Evolutionary conservation across 495 filamentous ascomycete species (phyloP).

Genomic region (Penicillium samsonianum): DNA sequence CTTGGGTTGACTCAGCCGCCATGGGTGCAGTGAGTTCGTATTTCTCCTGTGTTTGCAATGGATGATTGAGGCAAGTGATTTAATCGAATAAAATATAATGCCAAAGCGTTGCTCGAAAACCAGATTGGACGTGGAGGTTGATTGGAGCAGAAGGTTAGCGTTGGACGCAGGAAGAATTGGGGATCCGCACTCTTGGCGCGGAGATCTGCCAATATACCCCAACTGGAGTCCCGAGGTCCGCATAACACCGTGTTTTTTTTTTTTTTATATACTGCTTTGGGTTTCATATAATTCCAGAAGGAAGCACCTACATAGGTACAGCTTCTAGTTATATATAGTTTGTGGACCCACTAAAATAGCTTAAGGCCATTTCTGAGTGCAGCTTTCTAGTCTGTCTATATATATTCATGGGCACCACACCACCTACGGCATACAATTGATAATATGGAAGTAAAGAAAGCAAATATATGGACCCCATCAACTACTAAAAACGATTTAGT

Average conservation of each 20-base stretch:
- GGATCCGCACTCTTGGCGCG: constrained; percentile 37
- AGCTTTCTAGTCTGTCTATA: neutral
- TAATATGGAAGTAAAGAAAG: too few relatives aligned
- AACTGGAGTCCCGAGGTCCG: neutral
- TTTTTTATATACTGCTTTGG: neutral
- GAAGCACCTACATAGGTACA: neutral
- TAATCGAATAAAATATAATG: neutral
- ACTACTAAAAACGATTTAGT: too few relatives aligned
- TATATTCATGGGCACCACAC: neutral
- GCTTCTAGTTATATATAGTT: neutral
- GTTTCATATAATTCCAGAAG: neutral
- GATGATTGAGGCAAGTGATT: neutral
- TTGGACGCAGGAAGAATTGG: constrained; percentile 25
- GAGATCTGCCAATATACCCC: constrained; percentile 16
- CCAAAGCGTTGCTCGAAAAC: neutral
- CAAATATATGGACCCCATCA: too few relatives aligned
- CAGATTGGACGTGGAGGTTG: constrained; percentile 20
- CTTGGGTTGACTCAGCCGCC: constrained; percentile 21
- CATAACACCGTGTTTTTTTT: neutral
- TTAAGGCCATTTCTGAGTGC: neutral
- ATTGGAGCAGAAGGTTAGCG: constrained; percentile 26
- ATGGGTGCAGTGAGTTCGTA: constrained; percentile 11
- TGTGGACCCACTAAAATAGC: neutral
- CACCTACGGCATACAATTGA: too few relatives aligned
- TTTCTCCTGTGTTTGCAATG: neutral